Conservation (phyloP, 1,284 basidiomycete species). For the Trichosporon faecale region DNA sequence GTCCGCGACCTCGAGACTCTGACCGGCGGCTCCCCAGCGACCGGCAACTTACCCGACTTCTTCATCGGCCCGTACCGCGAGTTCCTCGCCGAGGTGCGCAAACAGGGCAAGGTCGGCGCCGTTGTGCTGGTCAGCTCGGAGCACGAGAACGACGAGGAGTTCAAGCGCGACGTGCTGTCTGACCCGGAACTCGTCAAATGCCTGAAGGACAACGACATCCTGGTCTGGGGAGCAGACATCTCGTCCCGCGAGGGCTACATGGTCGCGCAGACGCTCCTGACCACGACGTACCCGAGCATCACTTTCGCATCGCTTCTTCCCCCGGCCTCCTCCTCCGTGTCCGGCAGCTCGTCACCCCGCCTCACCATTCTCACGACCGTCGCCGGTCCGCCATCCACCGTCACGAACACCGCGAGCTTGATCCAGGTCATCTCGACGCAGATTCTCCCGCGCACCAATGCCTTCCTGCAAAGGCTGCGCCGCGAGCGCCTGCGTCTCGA, state of each 20-base stretch:
- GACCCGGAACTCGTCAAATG: slow-evolving; percentile 66
- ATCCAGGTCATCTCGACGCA: slow-evolving; percentile 64
- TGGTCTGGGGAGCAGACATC: slow-evolving; percentile 83
- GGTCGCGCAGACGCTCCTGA: slow-evolving; percentile 78
- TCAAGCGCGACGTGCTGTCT: slow-evolving; percentile 79
- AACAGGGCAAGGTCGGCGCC: slow-evolving; percentile 70
- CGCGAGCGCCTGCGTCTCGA: slow-evolving; percentile 57
- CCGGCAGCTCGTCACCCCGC: slow-evolving; percentile 51
- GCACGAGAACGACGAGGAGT: slow-evolving; percentile 81
- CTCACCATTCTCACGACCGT: slow-evolving; percentile 78
- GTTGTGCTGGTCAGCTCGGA: slow-evolving; percentile 83
- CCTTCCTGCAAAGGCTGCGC: slow-evolving; percentile 66
- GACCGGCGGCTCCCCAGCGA: slow-evolving; percentile 33
- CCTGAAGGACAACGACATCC: slow-evolving; percentile 66
- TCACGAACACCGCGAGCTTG: slow-evolving; percentile 65
- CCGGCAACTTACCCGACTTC: slow-evolving; percentile 67
- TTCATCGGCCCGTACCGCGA: slow-evolving; percentile 77
- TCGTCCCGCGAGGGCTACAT: slow-evolving; percentile 76
- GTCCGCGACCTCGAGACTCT: slow-evolving; percentile 44
- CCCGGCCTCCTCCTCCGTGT: slow-evolving; percentile 45
- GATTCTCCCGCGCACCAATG: slow-evolving; percentile 71
- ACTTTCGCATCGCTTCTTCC: slow-evolving; percentile 86
- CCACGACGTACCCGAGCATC: slow-evolving; percentile 87
- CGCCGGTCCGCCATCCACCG: slow-evolving; percentile 63
- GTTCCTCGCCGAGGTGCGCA: slow-evolving; percentile 66